phyloP scores from a whole-genome alignment of 176 grass and related monocot species.

The Cymbopogon citratus region DNA sequence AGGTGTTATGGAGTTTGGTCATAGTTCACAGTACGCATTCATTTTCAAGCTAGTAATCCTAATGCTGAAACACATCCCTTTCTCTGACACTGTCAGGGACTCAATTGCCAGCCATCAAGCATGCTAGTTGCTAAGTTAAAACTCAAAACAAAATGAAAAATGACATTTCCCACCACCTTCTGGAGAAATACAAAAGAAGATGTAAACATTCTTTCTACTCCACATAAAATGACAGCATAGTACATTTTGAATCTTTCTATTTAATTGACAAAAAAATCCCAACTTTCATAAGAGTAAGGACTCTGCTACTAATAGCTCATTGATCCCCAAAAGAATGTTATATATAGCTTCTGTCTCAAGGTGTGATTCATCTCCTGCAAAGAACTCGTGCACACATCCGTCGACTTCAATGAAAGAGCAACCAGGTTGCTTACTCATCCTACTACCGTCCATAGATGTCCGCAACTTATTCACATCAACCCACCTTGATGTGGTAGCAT shows the following conservation, averaged over 20 bases:
- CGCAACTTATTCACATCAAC: slow-evolving; percentile 62
- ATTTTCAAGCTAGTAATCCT: background rate
- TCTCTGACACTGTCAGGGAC: background rate
- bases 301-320: slow-evolving; percentile 44
- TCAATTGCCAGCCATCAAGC: background rate
- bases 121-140: background rate
- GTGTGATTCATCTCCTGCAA: slow-evolving; percentile 60
- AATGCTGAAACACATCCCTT: background rate
- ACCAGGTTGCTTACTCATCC: slow-evolving; percentile 64
- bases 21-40: no score
- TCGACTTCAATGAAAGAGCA: slow-evolving; percentile 90
- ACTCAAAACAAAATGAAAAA: slow-evolving; percentile 11
- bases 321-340: slow-evolving; percentile 50
- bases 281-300: slow-evolving; percentile 31
- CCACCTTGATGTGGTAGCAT: slow-evolving; percentile 77
- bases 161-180: background rate
- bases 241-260: slow-evolving; percentile 14
- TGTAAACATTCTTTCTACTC: background rate
- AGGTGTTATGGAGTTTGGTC: no score
- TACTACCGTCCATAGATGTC: slow-evolving; percentile 35
- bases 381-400: slow-evolving; percentile 69
- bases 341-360: slow-evolving; percentile 53
- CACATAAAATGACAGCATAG: background rate
- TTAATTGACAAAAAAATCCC: background rate
- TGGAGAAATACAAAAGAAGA: slow-evolving; percentile 21